A percentile compares a stretch with the other conserved stretches of the same genome.
Evolutionary conservation across 306 rosid species (phyloP).

Genomic region (Glycine soja): DNA sequence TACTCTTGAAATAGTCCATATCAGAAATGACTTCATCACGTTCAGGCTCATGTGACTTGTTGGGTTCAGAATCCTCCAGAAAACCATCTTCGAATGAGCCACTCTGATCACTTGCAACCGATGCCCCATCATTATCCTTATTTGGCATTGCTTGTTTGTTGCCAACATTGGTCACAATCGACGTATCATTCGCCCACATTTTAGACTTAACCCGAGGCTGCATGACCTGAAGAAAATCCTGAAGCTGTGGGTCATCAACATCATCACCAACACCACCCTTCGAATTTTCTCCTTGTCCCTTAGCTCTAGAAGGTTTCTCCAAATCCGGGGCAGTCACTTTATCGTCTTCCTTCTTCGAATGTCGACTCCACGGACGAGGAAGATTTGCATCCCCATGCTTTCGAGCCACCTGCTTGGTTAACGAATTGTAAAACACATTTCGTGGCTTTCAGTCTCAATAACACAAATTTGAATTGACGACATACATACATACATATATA

Average conservation of each 20-base stretch:
- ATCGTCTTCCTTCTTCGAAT: constrained; percentile 58
- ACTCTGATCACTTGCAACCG: constrained; percentile 42
- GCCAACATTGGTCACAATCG: constrained; percentile 46
- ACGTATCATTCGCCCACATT: constrained; percentile 81
- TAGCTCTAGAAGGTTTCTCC: constrained; percentile 44
- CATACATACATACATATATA: background rate
- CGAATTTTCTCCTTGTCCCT: constrained; percentile 44
- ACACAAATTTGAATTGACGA: background rate
- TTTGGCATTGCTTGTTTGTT: constrained; percentile 48
- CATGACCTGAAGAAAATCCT: constrained; percentile 88
- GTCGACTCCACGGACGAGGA: constrained; percentile 88
- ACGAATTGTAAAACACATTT: background rate
- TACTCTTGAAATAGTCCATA: constrained; percentile 88
- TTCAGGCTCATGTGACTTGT: constrained; percentile 48
- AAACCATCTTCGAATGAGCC: constrained; percentile 42
- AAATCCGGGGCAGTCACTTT: constrained; percentile 47
- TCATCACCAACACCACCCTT: constrained; percentile 41
- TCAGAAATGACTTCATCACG: constrained; percentile 63
- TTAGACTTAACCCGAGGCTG: constrained; percentile 82
- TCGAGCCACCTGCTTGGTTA: constrained; percentile 62
- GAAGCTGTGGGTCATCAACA: constrained; percentile 64
- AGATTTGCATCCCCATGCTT: constrained; percentile 78
- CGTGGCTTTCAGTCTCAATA: constrained; percentile 2
- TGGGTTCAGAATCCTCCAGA: constrained; percentile 38
- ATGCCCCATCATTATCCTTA: constrained; percentile 43